Conservation (phyloP, 2,329 filamentous ascomycete species). For the Leptographium wingfieldii region DNA sequence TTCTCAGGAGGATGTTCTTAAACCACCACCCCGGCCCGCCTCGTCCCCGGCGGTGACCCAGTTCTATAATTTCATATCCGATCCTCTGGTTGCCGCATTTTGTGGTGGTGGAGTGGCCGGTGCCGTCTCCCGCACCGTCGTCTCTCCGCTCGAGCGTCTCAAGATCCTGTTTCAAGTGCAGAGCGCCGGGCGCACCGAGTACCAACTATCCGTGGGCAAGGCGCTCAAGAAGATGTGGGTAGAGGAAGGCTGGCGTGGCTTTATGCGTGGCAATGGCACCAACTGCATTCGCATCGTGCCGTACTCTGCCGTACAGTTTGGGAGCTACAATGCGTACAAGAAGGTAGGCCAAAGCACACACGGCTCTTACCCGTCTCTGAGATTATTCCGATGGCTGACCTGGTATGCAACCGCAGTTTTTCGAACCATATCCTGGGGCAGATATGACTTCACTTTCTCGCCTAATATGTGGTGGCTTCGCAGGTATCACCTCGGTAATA, state of each 20-base stretch:
- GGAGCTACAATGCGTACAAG: slow-evolving; percentile 96
- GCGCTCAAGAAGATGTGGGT: slow-evolving; percentile 89
- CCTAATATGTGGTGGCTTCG: slow-evolving; percentile 78
- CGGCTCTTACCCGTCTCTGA: background rate
- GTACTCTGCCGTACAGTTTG: slow-evolving; percentile 96
- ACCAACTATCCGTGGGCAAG: slow-evolving; percentile 82
- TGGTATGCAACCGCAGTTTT: slow-evolving; percentile 40
- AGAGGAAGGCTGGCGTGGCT: slow-evolving; percentile 92
- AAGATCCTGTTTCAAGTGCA: slow-evolving; percentile 98
- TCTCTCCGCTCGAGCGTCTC: slow-evolving; percentile 86
- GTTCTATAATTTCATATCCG: slow-evolving; percentile 47
- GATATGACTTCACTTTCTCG: slow-evolving; percentile 63
- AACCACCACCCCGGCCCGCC: slow-evolving; percentile 11
- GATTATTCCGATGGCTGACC: background rate
- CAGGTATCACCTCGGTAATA: slow-evolving; percentile 89
- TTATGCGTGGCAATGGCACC: slow-evolving; percentile 95
- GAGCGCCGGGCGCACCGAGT: slow-evolving; percentile 78
- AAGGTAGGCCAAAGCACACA: slow-evolving; percentile 42
- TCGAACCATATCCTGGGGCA: slow-evolving; percentile 61
- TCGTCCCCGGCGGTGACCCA: slow-evolving; percentile 16
- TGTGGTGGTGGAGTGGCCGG: slow-evolving; percentile 88
- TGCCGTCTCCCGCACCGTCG: slow-evolving; percentile 93
- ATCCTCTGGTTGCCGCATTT: slow-evolving; percentile 83
- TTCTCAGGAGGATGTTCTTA: slow-evolving; percentile 3
- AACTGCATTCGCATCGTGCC: slow-evolving; percentile 98